phyloP scores from a whole-genome alignment of 1,284 basidiomycete genomes.

The Naganishia albida region DNA sequence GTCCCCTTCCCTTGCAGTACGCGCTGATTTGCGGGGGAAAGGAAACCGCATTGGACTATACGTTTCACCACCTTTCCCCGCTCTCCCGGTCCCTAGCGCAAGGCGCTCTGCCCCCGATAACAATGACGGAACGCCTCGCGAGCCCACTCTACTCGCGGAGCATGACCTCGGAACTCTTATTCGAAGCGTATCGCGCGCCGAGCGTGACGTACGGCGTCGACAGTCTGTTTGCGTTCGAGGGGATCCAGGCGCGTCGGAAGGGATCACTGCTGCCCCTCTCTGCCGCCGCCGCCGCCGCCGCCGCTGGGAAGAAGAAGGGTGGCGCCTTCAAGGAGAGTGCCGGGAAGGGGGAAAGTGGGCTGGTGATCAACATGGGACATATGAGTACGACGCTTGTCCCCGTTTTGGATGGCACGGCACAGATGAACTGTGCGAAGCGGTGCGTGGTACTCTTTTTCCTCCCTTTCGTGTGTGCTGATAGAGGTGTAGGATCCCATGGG shows the following conservation, averaged over 20 bases:
- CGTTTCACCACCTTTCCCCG: slow-evolving; percentile 72
- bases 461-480: background rate
- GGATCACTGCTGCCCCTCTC: background rate
- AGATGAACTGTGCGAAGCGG: slow-evolving; percentile 82
- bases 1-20: background rate
- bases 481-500: slow-evolving; percentile 80
- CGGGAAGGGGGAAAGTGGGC: slow-evolving; percentile 61
- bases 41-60: slow-evolving; percentile 94
- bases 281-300: background rate
- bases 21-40: slow-evolving; percentile 46
- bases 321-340: background rate
- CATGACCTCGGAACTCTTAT: slow-evolving; percentile 95
- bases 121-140: slow-evolving; percentile 91
- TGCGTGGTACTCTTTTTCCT: slow-evolving; percentile 50
- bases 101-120: slow-evolving; percentile 70
- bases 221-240: slow-evolving; percentile 84
- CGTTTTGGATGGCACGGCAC: slow-evolving; percentile 72
- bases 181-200: slow-evolving; percentile 89
- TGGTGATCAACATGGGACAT: slow-evolving; percentile 63
- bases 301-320: background rate
- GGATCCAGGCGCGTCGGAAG: slow-evolving; percentile 35
- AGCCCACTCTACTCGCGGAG: slow-evolving; percentile 83
- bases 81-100: slow-evolving; percentile 4
- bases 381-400: slow-evolving; percentile 78
- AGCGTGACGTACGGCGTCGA: slow-evolving; percentile 87